Base-by-base conservation (phyloP, 257 asterid species). In the Nicotiana tomentosiformis region DNA sequence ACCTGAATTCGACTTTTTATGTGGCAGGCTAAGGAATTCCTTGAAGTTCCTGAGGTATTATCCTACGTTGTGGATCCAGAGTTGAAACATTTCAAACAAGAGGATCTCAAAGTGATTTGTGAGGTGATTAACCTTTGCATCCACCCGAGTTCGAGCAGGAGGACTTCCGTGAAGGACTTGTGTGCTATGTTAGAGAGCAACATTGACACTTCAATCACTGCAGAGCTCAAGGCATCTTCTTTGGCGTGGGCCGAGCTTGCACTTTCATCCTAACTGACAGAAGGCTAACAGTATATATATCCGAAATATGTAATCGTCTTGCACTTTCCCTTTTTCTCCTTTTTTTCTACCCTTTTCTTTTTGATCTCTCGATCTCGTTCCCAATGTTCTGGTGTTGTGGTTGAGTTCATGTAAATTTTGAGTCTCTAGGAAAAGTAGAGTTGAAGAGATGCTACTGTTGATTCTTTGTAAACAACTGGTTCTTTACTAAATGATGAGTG, bases 191-290 rank as follows among this genome's bases (percentile, higher is more conserved):
- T 96, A 83, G 98, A 94, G 86, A 89, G 86, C 65, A 90, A 93
- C 55, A 90, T 96, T 3, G 97, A 94, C 81, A 91, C 92, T 4
- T 94, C 99, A 32, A 79, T 93, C 72, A 87, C 97, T 3, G 93
- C 93, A 2, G 97, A 94, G 87, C 88, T 96, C 74, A 88, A 87
- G 85, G 93, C 93, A 1, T 91, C 99, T 5, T 92, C 97, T 66
- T 84, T 96, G 84, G 99, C 97, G 10, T 93, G 98, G 98, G 98
- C 99, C 3, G 98, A 94, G 84, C 97, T 96, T 35, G 95, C 94
- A 0, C 98, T 96, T 65, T 90, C 97, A 11, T 89, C 96, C 4
- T 96, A 85, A 89, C 83, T 66, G 77, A 69, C 32, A 70, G 49
- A 56, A 58, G 83, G 60, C 9, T 60, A 66, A 77, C 85, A 76